Conservation (phyloP, 164 flowering plant genomes). For the Aristolochia fimbriata region DNA sequence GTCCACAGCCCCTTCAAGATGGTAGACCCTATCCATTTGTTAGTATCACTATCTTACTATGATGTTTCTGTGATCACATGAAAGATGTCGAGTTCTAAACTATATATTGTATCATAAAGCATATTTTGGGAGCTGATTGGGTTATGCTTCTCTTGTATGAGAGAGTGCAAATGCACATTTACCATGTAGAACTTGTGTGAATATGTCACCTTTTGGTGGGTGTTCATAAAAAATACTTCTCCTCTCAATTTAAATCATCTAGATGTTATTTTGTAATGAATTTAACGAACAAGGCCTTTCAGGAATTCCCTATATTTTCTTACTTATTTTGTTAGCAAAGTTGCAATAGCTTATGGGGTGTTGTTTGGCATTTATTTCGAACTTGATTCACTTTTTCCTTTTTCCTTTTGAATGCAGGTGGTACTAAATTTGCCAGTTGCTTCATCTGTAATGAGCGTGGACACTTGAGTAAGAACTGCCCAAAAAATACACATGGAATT, state of each 20-base stretch:
- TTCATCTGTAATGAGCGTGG: constrained; percentile 79
- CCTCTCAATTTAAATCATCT: too few species aligned
- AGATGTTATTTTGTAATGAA: too few species aligned
- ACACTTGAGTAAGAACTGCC: constrained; percentile 86
- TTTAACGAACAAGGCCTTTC: too few species aligned
- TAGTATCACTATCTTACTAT: neutral
- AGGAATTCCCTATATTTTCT: too few species aligned
- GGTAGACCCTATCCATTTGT: constrained; percentile 31
- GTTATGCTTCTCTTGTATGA: too few species aligned
- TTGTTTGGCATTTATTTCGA: neutral
- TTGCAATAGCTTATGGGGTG: neutral
- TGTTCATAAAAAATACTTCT: too few species aligned
- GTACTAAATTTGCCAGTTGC: constrained; percentile 87
- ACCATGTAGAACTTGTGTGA: too few species aligned
- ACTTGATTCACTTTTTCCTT: neutral
- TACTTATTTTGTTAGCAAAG: too few species aligned
- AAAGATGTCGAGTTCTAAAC: neutral
- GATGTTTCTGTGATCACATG: neutral
- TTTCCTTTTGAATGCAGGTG: constrained; percentile 62
- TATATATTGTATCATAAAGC: too few species aligned
- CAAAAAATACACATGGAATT: constrained; percentile 76
- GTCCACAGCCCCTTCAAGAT: constrained; percentile 70
- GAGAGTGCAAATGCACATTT: too few species aligned
- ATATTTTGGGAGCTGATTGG: too few species aligned
- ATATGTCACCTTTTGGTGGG: too few species aligned